phyloP scores from a whole-genome alignment of 108 stramenopile species.

The Stephanodiscus triporus region DNA sequence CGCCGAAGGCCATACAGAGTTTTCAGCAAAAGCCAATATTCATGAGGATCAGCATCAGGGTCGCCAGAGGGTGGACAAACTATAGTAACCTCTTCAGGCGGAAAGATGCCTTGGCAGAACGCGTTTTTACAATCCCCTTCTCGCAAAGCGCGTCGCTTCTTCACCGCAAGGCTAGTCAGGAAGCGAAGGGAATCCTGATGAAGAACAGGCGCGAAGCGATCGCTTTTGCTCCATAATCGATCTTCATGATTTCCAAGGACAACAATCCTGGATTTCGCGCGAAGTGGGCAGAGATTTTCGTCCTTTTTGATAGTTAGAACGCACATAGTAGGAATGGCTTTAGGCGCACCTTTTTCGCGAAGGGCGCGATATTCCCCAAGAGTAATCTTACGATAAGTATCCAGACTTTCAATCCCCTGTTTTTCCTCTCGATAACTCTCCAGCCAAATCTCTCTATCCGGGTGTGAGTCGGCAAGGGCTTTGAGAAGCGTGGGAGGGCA shows the following conservation, averaged over 20 bases:
- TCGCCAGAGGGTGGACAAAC: background rate
- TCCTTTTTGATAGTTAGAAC: background rate
- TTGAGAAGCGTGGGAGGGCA: too few species aligned
- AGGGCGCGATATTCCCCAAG: conserved; percentile 9
- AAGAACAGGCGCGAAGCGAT: background rate
- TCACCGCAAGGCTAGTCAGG: too few species aligned
- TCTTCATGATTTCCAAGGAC: conserved; percentile 27
- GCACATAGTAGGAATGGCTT: conserved; percentile 15
- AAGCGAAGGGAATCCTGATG: too few species aligned
- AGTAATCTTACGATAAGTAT: background rate
- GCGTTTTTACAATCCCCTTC: conserved; percentile 33
- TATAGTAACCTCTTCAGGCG: background rate
- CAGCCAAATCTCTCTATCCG: conserved; percentile 5
- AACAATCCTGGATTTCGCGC: conserved; percentile 24
- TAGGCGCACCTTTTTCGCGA: background rate
- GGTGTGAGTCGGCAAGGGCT: too few species aligned
- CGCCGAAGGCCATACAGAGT: background rate
- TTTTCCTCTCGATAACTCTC: conserved; percentile 6
- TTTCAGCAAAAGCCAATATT: background rate
- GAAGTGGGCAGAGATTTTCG: background rate
- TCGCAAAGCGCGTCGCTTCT: background rate
- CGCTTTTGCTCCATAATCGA: conserved; percentile 9
- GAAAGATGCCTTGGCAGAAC: conserved; percentile 18
- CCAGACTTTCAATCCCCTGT: background rate
- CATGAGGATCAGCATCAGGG: background rate